Conservation (phyloP, 495 filamentous ascomycete genomes). For the Lepraria neglecta region DNA sequence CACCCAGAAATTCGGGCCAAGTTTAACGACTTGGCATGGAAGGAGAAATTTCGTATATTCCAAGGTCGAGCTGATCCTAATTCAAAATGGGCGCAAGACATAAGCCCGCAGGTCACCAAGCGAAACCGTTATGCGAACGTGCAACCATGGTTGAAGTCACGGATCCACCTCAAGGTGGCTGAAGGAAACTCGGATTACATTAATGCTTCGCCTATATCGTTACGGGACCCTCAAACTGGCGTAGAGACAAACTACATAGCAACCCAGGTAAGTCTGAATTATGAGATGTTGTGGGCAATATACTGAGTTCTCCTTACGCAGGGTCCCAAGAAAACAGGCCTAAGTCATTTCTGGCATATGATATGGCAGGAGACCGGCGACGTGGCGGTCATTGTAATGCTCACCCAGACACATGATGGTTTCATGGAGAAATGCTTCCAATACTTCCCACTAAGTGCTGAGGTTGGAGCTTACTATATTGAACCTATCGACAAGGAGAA, state of each 20-base stretch:
- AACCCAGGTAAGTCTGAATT: constrained; percentile 50
- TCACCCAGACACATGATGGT: constrained; percentile 80
- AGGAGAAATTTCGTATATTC: constrained; percentile 50
- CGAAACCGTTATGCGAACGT: constrained; percentile 59
- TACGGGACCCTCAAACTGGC: constrained; percentile 51
- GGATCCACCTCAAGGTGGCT: constrained; percentile 75
- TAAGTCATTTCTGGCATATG: constrained; percentile 93
- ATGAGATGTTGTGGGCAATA: background rate
- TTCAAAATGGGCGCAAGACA: constrained; percentile 51
- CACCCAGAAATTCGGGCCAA: constrained; percentile 44
- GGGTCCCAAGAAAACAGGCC: constrained; percentile 68
- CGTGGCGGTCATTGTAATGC: constrained; percentile 87
- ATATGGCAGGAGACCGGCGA: constrained; percentile 74
- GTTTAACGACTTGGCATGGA: constrained; percentile 58
- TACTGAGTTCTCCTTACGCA: constrained; percentile 34
- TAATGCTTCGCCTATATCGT: constrained; percentile 83
- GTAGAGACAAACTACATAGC: constrained; percentile 56
- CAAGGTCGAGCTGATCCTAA: constrained; percentile 40
- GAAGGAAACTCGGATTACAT: constrained; percentile 82
- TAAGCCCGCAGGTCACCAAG: constrained; percentile 40
- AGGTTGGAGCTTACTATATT: constrained; percentile 40
- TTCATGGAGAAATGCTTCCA: constrained; percentile 84
- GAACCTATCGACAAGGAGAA: constrained; percentile 45
- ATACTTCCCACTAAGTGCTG: constrained; percentile 67
- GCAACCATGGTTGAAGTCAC: constrained; percentile 83